A percentile compares a stretch with the other conserved stretches of the same genome.
These are phyloP conservation scores for Amanita jacksonii DNA, from an alignment of 768 basidiomycete genomes.

Conservation along the genomic window DNA sequence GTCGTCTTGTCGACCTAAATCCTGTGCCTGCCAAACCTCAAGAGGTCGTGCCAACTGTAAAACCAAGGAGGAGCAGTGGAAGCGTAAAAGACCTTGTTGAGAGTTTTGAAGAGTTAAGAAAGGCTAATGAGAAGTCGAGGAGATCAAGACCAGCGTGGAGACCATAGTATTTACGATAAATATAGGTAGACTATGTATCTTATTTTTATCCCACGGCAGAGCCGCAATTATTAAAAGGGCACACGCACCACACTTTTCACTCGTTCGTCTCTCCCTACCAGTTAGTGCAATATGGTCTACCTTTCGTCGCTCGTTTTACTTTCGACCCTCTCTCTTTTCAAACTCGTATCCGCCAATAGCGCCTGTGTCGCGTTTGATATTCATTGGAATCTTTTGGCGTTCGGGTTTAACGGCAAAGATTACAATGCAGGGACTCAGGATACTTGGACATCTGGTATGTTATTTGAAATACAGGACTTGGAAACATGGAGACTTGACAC, in stretches of 20 bases:
- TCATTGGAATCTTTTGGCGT: conserved; percentile 76
- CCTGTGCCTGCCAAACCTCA: conserved; percentile 24
- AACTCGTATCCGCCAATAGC: conserved; percentile 10
- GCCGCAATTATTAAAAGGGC: too few relatives aligned
- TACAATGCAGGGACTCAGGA: conserved; percentile 68
- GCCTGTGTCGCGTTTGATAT: conserved; percentile 71
- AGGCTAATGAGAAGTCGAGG: background rate
- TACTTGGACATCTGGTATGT: conserved; percentile 47
- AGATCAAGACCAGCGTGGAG: conserved; percentile 3
- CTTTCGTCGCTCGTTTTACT: conserved; percentile 8
- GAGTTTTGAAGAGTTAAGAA: conserved; percentile 37
- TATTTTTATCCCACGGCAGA: conserved; percentile 1
- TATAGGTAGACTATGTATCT: background rate
- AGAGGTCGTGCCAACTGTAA: conserved; percentile 14
- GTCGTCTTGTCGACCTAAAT: conserved; percentile 48
- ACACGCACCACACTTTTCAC: too few relatives aligned
- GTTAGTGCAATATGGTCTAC: background rate
- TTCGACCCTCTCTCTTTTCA: conserved; percentile 6
- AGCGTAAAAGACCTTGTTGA: conserved; percentile 68
- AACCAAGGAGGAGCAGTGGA: conserved; percentile 48
- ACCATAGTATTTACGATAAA: background rate
- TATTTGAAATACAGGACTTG: background rate
- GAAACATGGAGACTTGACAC: conserved; percentile 2
- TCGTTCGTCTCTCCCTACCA: background rate
- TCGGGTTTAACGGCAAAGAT: conserved; percentile 78